These are phyloP conservation scores for Aciculosporium take DNA, from an alignment of 2,329 filamentous ascomycete species.

Conservation along the genomic window DNA sequence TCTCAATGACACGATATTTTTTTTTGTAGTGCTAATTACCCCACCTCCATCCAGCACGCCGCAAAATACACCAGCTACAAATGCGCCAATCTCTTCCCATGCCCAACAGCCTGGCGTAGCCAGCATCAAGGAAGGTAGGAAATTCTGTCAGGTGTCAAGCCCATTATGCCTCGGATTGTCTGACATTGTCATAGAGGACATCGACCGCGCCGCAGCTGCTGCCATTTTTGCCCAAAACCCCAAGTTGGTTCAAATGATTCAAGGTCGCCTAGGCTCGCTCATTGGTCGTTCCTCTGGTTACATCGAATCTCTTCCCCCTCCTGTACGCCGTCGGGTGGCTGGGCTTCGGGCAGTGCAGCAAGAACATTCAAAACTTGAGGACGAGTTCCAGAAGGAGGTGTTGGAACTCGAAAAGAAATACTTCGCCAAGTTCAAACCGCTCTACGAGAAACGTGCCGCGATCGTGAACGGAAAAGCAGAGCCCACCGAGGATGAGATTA, in stretches of 20 bases:
- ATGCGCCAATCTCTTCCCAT: constrained; percentile 93
- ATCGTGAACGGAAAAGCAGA: constrained; percentile 83
- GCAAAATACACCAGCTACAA: constrained; percentile 92
- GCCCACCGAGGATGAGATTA: constrained; percentile 75
- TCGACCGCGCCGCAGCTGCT: constrained; percentile 74
- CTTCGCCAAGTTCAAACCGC: constrained; percentile 94
- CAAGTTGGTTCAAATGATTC: constrained; percentile 89
- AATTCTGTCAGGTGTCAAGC: constrained; percentile 2
- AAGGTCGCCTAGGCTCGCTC: constrained; percentile 84
- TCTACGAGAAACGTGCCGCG: constrained; percentile 86
- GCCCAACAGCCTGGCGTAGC: constrained; percentile 87
- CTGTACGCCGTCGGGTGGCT: constrained; percentile 83
- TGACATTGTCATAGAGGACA: constrained; percentile 51
- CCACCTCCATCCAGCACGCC: constrained; percentile 64
- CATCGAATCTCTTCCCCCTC: constrained; percentile 82
- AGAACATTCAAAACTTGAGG: constrained; percentile 95
- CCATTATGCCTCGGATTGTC: background rate
- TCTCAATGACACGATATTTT: constrained; percentile 8
- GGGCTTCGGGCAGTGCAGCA: constrained; percentile 97
- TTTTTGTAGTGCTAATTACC: constrained; percentile 23
- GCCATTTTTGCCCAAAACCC: constrained; percentile 95
- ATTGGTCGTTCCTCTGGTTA: constrained; percentile 95
- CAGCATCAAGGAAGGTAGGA: constrained; percentile 93
- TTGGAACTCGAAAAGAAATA: constrained; percentile 98
- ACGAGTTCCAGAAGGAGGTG: constrained; percentile 96